Conservation (phyloP, 1,284 basidiomycete genomes). For the Papiliotrema fonsecae region DNA sequence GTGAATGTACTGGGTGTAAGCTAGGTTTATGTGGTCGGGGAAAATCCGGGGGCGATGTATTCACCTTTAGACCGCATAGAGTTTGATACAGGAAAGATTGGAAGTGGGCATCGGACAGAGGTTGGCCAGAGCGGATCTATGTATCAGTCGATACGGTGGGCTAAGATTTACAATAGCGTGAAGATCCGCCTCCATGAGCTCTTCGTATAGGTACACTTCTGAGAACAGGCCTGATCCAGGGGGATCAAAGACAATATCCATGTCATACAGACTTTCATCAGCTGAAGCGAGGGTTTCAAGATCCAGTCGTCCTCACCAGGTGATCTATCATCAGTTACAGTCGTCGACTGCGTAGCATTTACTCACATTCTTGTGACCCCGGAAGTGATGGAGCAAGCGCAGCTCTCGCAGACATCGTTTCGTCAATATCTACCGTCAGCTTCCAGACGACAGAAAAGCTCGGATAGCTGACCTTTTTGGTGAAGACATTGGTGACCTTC, state of each 20-base stretch:
- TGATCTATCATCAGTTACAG: slow-evolving; percentile 37
- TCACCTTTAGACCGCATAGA: slow-evolving; percentile 79
- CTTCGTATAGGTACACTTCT: slow-evolving; percentile 94
- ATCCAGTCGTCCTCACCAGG: slow-evolving; percentile 25
- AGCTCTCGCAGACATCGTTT: slow-evolving; percentile 92
- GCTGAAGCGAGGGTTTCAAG: neutral
- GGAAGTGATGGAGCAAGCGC: slow-evolving; percentile 90
- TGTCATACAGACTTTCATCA: slow-evolving; percentile 71
- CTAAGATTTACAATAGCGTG: slow-evolving; percentile 78
- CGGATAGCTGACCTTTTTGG: slow-evolving; percentile 56
- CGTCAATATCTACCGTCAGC: slow-evolving; percentile 65
- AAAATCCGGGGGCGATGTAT: slow-evolving; percentile 1
- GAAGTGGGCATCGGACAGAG: slow-evolving; percentile 97
- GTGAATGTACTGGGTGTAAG: slow-evolving; percentile 75
- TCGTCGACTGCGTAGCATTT: neutral
- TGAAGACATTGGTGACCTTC: slow-evolving; percentile 90
- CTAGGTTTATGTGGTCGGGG: neutral
- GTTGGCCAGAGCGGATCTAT: slow-evolving; percentile 94
- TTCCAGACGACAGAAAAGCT: neutral
- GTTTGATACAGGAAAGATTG: slow-evolving; percentile 99
- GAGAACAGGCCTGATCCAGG: slow-evolving; percentile 76
- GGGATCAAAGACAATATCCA: slow-evolving; percentile 89
- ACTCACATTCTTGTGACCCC: slow-evolving; percentile 89
- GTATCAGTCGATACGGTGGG: neutral
- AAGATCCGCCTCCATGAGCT: slow-evolving; percentile 98